Base-by-base conservation (phyloP, 225 moss, liverwort and hornwort genomes). In the Physcomitrium patens region DNA sequence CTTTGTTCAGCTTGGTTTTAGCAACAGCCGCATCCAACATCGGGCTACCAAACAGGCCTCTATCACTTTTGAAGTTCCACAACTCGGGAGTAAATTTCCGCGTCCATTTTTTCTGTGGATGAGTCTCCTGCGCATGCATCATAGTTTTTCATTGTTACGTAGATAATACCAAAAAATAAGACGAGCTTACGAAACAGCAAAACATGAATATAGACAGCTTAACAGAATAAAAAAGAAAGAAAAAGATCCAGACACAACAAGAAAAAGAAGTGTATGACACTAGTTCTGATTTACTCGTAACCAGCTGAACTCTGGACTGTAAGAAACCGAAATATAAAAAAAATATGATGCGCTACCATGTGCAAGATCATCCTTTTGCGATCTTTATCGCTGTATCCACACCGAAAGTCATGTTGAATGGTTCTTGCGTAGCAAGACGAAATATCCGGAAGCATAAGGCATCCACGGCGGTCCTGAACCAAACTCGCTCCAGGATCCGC, bases 391-490 rank as follows among this genome's bases (percentile, higher is more conserved):
- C 99, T 95, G 73, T 99, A 99, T 72, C 87, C 89, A 68, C 83
- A 89, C 24, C 90, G 90, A 72, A 93, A 95, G 67, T 95, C 95
- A 60, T 93, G 99, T 57, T 93, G 91, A 71, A 84, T 84, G 76
- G 84, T 92, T 78, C 85, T 93, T 22, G 99, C 91, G 72, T 95
- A 99, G 89, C 99, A 99, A 8, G 95, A 95, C 20, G 99, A 91
- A 28, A 99, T 67, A 78, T 99, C 99, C 23, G 99, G 99, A 79
- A 99, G 86, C 75, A 86, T 86, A 43, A 99, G 93, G 74, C 99
- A 99, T 73, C 99, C 99, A 16, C 95, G 95, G 49, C 89, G 84
- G 65, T 94, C 93, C 54, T 93, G 93, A 3, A 86, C 78, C 73
- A 99, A 86, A 68, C 91, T 92, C 37, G 90, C 90, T 81, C 95